These are phyloP conservation scores for Russula brevipes DNA, from an alignment of 768 basidiomycete species.

Conservation along the genomic window DNA sequence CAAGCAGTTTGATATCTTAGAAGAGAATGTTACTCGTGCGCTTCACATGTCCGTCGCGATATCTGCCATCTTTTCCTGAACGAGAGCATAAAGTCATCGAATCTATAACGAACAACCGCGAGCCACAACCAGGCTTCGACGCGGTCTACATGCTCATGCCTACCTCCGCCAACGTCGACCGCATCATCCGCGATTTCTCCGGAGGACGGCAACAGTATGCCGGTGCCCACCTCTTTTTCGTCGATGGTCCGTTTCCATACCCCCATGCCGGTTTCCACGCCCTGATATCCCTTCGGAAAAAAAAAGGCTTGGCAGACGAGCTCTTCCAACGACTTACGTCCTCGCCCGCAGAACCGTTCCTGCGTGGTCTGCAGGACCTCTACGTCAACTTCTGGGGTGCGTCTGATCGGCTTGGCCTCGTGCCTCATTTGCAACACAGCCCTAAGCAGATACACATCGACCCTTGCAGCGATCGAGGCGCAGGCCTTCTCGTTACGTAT, in stretches of 20 bases:
- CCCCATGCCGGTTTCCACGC: neutral
- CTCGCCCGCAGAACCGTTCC: slow-evolving; percentile 69
- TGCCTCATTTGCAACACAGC: neutral
- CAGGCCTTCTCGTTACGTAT: slow-evolving; percentile 77
- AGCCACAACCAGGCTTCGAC: slow-evolving; percentile 80
- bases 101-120: slow-evolving; percentile 75
- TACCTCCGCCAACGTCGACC: slow-evolving; percentile 88
- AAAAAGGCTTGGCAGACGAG: slow-evolving; percentile 65
- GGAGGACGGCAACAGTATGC: slow-evolving; percentile 64
- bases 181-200: slow-evolving; percentile 82
- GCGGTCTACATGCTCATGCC: slow-evolving; percentile 94
- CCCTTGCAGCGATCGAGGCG: slow-evolving; percentile 68
- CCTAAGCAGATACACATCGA: neutral
- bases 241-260: slow-evolving; percentile 59
- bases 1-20: slow-evolving; percentile 89
- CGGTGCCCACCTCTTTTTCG: slow-evolving; percentile 86
- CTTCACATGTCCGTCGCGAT: slow-evolving; percentile 19
- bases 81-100: slow-evolving; percentile 71
- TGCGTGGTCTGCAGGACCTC: slow-evolving; percentile 78
- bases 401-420: slow-evolving; percentile 29
- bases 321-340: slow-evolving; percentile 71
- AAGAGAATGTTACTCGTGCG: slow-evolving; percentile 95
- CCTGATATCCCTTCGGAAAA: neutral
- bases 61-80: neutral
- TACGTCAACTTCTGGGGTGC: slow-evolving; percentile 91